Evolutionary conservation across 805 yeast genomes (phyloP).

Genomic region (Pichia phayaonensis): DNA sequence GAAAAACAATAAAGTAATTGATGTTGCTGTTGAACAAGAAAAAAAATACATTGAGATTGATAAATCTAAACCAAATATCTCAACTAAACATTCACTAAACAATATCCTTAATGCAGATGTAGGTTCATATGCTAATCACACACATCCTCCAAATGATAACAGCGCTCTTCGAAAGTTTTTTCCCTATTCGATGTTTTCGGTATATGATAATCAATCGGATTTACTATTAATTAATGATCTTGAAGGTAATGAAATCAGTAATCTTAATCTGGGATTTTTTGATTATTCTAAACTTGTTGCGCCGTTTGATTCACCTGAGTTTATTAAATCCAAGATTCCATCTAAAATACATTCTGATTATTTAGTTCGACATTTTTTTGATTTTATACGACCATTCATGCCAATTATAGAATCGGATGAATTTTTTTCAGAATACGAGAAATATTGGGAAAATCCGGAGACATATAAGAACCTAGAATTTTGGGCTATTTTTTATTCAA

Average conservation of each 20-base stretch:
- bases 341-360: conserved; percentile 7
- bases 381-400: conserved; percentile 15
- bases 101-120: conserved; percentile 12
- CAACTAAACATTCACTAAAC: not conserved
- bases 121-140: conserved; percentile 10
- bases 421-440: conserved; percentile 13
- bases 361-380: conserved; percentile 16
- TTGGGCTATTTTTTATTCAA: conserved; percentile 14
- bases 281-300: conserved; percentile 13
- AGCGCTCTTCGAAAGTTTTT: conserved; percentile 18
- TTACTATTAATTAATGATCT: conserved; percentile 12
- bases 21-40: conserved; percentile 2
- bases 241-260: conserved; percentile 3
- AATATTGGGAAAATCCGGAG: conserved; percentile 10
- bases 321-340: conserved; percentile 12
- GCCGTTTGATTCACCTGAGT: conserved; percentile 9
- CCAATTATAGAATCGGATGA: conserved; percentile 20
- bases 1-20: conserved; percentile 10
- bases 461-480: conserved; percentile 11
- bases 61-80: not conserved
- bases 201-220: conserved; percentile 15
- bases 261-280: conserved; percentile 10
- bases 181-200: conserved; percentile 17
- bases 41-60: not conserved
- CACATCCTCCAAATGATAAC: conserved; percentile 14